Conservation (phyloP, 345 rosid species). For the Crucihimalaya himalaica region DNA sequence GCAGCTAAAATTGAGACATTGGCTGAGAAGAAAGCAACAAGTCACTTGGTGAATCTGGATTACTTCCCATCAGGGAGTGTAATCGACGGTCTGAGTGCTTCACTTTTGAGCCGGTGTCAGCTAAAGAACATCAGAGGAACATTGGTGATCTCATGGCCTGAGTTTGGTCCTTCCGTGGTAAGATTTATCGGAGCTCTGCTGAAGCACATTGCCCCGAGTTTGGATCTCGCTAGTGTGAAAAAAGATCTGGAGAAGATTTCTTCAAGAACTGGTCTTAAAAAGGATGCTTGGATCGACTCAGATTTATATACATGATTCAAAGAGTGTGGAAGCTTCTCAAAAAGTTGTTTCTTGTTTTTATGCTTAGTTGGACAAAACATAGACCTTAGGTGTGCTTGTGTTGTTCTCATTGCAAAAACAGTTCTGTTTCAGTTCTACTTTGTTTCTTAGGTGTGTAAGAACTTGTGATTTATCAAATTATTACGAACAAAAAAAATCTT, state of each 20-base stretch:
- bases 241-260: slow-evolving; percentile 32
- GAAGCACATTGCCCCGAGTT: slow-evolving; percentile 50
- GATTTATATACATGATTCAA: slow-evolving; percentile 40
- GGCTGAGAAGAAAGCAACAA: slow-evolving; percentile 50
- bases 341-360: slow-evolving; percentile 11
- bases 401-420: slow-evolving; percentile 23
- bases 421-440: neutral
- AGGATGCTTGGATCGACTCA: slow-evolving; percentile 33
- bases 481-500: too few species aligned
- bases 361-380: slow-evolving; percentile 11
- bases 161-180: slow-evolving; percentile 53
- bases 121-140: slow-evolving; percentile 72
- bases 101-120: slow-evolving; percentile 74
- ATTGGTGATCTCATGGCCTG: slow-evolving; percentile 82
- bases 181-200: slow-evolving; percentile 53
- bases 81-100: slow-evolving; percentile 83
- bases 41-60: slow-evolving; percentile 49
- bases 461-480: too few species aligned
- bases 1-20: slow-evolving; percentile 85
- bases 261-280: slow-evolving; percentile 30
- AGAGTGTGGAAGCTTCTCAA: neutral
- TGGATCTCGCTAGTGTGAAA: slow-evolving; percentile 30
- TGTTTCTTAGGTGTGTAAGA: neutral
- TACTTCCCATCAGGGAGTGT: slow-evolving; percentile 92
- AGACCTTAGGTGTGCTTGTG: slow-evolving; percentile 13